Evolutionary conservation across 2,329 filamentous ascomycete species (phyloP).

Genomic region (Camillea tinctor): DNA sequence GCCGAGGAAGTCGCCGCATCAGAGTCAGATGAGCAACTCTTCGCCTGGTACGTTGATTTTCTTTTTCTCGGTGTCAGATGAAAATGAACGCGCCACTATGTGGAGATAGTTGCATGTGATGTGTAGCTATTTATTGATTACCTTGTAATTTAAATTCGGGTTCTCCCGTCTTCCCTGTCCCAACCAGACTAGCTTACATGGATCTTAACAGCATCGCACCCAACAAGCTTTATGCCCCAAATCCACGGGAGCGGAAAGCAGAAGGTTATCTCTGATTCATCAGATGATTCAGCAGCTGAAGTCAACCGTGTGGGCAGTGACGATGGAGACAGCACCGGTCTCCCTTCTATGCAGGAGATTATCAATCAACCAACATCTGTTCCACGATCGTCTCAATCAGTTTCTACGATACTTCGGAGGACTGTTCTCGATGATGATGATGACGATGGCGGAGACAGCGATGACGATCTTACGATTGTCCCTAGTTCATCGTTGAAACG

Average conservation of each 20-base stretch:
- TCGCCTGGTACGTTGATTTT: neutral
- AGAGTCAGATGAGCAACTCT: too few relatives aligned
- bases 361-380: neutral
- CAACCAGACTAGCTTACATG: conserved; percentile 4
- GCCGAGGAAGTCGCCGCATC: neutral
- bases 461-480: conserved; percentile 14
- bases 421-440: conserved; percentile 26
- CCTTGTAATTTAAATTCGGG: too few relatives aligned
- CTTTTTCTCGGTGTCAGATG: too few relatives aligned
- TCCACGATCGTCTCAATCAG: conserved; percentile 31
- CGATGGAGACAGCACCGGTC: conserved; percentile 21
- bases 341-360: conserved; percentile 16
- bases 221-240: conserved; percentile 30
- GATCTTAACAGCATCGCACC: conserved; percentile 5
- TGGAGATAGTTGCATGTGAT: too few relatives aligned
- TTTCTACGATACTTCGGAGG: conserved; percentile 27
- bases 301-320: conserved; percentile 18
- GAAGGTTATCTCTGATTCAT: conserved; percentile 17
- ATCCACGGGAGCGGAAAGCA: conserved; percentile 7
- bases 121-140: too few relatives aligned
- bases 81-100: too few relatives aligned
- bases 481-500: conserved; percentile 17
- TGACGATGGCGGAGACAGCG: conserved; percentile 19
- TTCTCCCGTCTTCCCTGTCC: neutral
- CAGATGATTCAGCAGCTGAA: conserved; percentile 27